Evolutionary conservation across 305 asterid genomes (phyloP), one percentile per base, ranked within the genome.

Genomic region (Vinca major): DNA sequence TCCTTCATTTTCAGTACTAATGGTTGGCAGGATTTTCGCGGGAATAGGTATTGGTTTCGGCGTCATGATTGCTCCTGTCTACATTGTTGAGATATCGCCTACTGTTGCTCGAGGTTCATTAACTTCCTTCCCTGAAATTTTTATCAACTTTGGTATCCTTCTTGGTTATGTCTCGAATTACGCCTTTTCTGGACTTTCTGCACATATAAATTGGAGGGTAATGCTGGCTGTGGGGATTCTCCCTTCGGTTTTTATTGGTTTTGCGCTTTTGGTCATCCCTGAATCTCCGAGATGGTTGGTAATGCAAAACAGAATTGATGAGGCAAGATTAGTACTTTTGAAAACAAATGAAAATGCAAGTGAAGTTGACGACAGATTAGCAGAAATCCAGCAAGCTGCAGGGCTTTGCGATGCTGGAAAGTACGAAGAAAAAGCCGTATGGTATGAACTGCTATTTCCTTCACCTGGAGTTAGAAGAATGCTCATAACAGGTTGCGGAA

Each of bases 1-100:
- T 2, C 75, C 86, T 13, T 78, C 83, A 10, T 86, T 78, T 71
- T 62, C 71, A 6, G 71, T 84, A 14, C 45, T 86, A 45, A 81
- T 86, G 83, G 40, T 72, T 0, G 89, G 92, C 40, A 80, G 88
- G 73, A 63, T 86, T 37, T 47, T 86, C 60, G 84, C 88, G 3
- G 92, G 92, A 20, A 77, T 84, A 14, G 89, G 92, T n/a, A 72
- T 84, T 4, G 92, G 92, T n/a, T 86, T 84, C 4, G 89, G 86
- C 0, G 67, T 86, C 47, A 86, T 86, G 92, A 84, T 86, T 61
- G 83, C 92, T 1, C 92, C 89, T 0, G 82, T 86, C 3, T 86
- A 86, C 47, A 86, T 84, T 1, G 92, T 86, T 0, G 92, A 84
- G 77, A 84, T 86, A 43, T 82, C 92, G 14, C 89, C 92, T 4